Evolutionary conservation across 495 filamentous ascomycete species (phyloP).

Genomic region (Penicillium parvum): DNA sequence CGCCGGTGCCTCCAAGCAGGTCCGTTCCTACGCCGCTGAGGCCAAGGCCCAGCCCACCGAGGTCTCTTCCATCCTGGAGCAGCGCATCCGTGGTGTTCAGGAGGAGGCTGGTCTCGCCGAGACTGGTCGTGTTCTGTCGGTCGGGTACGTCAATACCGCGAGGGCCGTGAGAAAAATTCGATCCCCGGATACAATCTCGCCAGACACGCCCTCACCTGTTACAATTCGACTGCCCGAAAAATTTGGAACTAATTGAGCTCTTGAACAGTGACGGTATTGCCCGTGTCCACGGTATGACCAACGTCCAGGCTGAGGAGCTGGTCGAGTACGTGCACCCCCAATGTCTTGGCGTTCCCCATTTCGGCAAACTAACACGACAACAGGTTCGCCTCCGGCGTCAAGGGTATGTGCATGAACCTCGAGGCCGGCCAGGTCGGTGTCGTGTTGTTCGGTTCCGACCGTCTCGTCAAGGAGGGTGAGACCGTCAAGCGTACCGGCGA

Average conservation of each 20-base stretch:
- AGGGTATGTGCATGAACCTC: conserved; percentile 99
- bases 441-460: conserved; percentile 99
- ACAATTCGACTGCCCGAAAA: conserved; percentile 9
- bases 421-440: conserved; percentile 99
- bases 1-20: conserved; percentile 68
- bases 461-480: conserved; percentile 99
- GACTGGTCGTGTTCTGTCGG: conserved; percentile 97
- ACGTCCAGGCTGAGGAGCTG: conserved; percentile 99
- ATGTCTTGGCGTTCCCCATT: conserved; percentile 19
- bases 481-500: conserved; percentile 99
- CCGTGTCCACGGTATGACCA: conserved; percentile 99
- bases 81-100: conserved; percentile 94
- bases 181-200: conserved; percentile 25
- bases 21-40: conserved; percentile 86
- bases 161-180: conserved; percentile 35
- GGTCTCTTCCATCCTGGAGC: conserved; percentile 98
- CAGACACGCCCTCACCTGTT: conserved; percentile 20
- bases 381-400: conserved; percentile 98
- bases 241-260: conserved; percentile 19
- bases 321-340: conserved; percentile 77
- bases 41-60: conserved; percentile 95
- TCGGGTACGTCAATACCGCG: conserved; percentile 72
- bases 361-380: conserved; percentile 36
- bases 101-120: conserved; percentile 96
- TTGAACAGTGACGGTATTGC: conserved; percentile 94